phyloP scores from a whole-genome alignment of 2,329 filamentous ascomycete genomes.

The Diplodia corticola region DNA sequence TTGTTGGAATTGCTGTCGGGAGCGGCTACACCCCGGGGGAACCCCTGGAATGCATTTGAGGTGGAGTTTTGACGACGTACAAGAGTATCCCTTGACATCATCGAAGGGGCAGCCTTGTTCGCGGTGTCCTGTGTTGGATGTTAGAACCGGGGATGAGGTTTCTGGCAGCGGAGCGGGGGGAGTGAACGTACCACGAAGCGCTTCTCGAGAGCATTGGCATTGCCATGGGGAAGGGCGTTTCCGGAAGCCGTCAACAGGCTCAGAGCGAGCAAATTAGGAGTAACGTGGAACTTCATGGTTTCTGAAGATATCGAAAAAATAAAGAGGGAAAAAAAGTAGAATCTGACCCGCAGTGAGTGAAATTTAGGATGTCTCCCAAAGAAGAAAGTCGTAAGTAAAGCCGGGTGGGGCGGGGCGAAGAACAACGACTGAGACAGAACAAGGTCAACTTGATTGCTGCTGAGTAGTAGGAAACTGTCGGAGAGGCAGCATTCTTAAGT shows the following conservation, averaged over 20 bases:
- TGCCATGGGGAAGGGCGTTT: constrained; percentile 7
- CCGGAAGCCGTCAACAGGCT: neutral
- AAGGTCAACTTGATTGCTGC: constrained; percentile 20
- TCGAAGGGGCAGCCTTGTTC: neutral
- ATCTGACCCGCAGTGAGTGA: constrained; percentile 17
- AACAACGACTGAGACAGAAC: constrained; percentile 16
- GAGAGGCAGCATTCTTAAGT: constrained; percentile 10
- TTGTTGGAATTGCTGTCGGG: constrained; percentile 1
- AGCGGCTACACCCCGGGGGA: neutral
- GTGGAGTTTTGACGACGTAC: constrained; percentile 8
- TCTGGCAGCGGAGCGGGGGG: neutral
- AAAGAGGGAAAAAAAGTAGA: neutral
- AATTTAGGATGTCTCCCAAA: neutral
- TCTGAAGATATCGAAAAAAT: neutral
- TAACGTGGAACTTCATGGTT: constrained; percentile 6
- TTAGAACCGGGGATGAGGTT: neutral
- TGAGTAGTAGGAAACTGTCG: neutral
- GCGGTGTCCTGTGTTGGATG: neutral
- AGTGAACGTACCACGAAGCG: neutral
- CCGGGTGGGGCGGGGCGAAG: neutral
- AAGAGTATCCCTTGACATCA: neutral
- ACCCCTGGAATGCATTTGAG: constrained; percentile 7
- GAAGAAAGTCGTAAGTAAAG: constrained; percentile 8
- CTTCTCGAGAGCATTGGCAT: neutral
- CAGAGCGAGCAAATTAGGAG: constrained; percentile 2